These are phyloP conservation scores for Talaromyces pinophilus DNA, from an alignment of 2,329 filamentous ascomycete genomes.

Conservation along the genomic window DNA sequence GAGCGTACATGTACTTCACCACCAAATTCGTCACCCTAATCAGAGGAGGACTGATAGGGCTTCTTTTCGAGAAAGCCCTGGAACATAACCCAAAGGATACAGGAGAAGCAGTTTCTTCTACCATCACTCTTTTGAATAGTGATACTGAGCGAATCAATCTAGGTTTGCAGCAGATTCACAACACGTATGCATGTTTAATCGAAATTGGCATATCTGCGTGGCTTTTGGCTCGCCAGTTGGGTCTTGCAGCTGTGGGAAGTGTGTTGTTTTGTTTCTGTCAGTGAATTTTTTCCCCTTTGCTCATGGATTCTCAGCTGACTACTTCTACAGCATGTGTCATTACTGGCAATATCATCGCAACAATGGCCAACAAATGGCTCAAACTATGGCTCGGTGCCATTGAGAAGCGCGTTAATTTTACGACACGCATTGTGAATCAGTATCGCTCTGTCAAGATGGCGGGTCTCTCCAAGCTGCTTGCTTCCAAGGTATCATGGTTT, in stretches of 20 bases:
- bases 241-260: neutral
- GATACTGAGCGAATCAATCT: slow-evolving; percentile 48
- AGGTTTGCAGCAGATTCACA: slow-evolving; percentile 45
- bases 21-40: slow-evolving; percentile 38
- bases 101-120: slow-evolving; percentile 34
- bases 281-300: neutral
- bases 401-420: neutral
- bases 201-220: slow-evolving; percentile 8
- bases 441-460: slow-evolving; percentile 7
- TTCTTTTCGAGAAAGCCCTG: slow-evolving; percentile 53
- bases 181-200: slow-evolving; percentile 41
- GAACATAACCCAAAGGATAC: slow-evolving; percentile 34
- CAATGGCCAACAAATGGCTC: neutral
- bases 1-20: slow-evolving; percentile 3
- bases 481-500: neutral
- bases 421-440: neutral
- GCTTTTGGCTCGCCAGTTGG: slow-evolving; percentile 14
- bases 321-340: neutral
- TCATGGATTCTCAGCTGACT: neutral
- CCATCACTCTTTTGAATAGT: slow-evolving; percentile 50
- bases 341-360: neutral
- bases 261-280: slow-evolving; percentile 4
- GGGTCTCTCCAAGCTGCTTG: neutral
- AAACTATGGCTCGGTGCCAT: neutral
- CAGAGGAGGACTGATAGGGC: slow-evolving; percentile 46